These are phyloP conservation scores for Vitis labrusca DNA, from an alignment of 164 flowering plant species.

Conservation along the genomic window DNA sequence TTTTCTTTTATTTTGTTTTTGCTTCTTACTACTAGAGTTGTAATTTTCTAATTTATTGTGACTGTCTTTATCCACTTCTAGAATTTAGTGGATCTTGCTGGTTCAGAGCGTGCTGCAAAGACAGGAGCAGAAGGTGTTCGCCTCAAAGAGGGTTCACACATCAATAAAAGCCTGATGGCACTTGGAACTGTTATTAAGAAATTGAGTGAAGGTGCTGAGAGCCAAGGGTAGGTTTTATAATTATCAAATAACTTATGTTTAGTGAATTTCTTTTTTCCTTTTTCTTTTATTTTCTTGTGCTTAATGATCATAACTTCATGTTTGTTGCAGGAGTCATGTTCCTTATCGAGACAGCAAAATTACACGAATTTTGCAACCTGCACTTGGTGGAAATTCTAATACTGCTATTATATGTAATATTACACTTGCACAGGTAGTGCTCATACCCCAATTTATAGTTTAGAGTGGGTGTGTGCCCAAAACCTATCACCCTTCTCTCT, in stretches of 20 bases:
- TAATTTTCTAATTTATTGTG: background rate
- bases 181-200: slow-evolving; percentile 97
- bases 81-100: slow-evolving; percentile 98
- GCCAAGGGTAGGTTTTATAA: slow-evolving; percentile 71
- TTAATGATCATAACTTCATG: background rate
- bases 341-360: slow-evolving; percentile 96
- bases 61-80: slow-evolving; percentile 19
- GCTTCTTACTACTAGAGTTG: background rate
- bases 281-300: background rate
- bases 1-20: background rate
- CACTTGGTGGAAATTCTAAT: slow-evolving; percentile 93
- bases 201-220: slow-evolving; percentile 95
- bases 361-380: slow-evolving; percentile 95
- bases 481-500: too few species aligned
- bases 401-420: slow-evolving; percentile 97
- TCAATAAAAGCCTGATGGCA: slow-evolving; percentile 96
- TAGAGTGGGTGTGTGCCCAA: too few species aligned
- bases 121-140: slow-evolving; percentile 98
- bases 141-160: slow-evolving; percentile 96
- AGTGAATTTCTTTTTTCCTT: background rate
- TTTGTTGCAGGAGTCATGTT: slow-evolving; percentile 73
- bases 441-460: too few species aligned
- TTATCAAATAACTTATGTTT: background rate
- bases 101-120: slow-evolving; percentile 98
- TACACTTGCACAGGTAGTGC: slow-evolving; percentile 90